phyloP scores from a whole-genome alignment of 768 basidiomycete genomes.

The Tricholoma terreum region DNA sequence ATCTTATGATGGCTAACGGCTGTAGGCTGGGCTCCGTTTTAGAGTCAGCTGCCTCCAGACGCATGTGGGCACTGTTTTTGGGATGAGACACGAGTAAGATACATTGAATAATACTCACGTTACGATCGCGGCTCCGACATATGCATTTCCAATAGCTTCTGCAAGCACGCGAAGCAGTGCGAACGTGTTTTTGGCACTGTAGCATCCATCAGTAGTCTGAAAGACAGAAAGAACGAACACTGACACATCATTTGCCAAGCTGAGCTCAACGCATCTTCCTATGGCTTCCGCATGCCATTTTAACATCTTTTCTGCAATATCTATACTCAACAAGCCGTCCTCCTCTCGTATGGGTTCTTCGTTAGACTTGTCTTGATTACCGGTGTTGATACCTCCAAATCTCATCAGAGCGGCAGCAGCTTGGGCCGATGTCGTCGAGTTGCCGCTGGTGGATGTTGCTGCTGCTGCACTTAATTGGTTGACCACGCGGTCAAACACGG shows the following conservation, averaged over 20 bases:
- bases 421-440: constrained; percentile 70
- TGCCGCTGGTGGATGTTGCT: constrained; percentile 54
- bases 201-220: constrained; percentile 3
- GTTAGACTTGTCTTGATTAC: constrained; percentile 44
- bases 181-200: constrained; percentile 86
- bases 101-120: constrained; percentile 55
- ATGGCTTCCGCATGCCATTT: constrained; percentile 98
- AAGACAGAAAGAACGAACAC: constrained; percentile 25
- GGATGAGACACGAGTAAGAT: constrained; percentile 8
- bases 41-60: constrained; percentile 68
- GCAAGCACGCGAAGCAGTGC: constrained; percentile 79
- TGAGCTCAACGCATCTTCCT: constrained; percentile 91
- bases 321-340: constrained; percentile 76
- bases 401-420: constrained; percentile 89
- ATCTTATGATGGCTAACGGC: constrained; percentile 58
- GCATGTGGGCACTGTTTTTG: constrained; percentile 56
- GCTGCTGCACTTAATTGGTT: constrained; percentile 82
- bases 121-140: constrained; percentile 89
- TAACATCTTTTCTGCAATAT: constrained; percentile 84
- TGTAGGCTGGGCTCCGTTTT: constrained; percentile 81
- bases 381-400: constrained; percentile 74
- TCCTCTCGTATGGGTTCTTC: constrained; percentile 78
- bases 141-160: constrained; percentile 78
- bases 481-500: constrained; percentile 89
- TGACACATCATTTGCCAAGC: constrained; percentile 78